These are phyloP conservation scores for Waltergamsia citrina DNA, from an alignment of 2,329 filamentous ascomycete species.

Conservation along the genomic window DNA sequence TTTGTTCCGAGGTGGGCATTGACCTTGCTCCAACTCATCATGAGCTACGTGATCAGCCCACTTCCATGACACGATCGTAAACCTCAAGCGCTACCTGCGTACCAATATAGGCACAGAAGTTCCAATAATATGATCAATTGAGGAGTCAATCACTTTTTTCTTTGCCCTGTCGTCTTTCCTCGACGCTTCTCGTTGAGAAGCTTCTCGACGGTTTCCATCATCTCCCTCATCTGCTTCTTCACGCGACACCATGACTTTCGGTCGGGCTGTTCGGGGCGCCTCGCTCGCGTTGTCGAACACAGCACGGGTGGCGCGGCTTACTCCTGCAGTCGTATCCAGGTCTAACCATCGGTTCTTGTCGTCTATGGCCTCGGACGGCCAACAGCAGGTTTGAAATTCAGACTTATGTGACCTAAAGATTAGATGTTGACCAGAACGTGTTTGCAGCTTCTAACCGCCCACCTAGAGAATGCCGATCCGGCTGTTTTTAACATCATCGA, in stretches of 20 bases:
- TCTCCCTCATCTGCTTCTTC: too few relatives aligned
- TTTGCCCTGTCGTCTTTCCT: too few relatives aligned
- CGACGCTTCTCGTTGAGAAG: too few relatives aligned
- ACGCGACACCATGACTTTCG: too few relatives aligned
- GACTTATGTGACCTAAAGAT: not conserved
- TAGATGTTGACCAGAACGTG: not conserved
- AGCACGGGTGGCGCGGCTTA: conserved; percentile 18
- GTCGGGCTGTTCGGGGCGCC: conserved; percentile 41
- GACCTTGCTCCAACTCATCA: not conserved
- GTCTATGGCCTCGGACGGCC: conserved; percentile 40
- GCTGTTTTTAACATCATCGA: conserved; percentile 82
- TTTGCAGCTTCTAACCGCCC: conserved; percentile 63
- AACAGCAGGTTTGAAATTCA: conserved; percentile 43
- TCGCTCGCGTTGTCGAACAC: conserved; percentile 35
- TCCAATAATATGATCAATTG: too few relatives aligned
- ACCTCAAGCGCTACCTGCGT: too few relatives aligned
- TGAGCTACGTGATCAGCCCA: not conserved
- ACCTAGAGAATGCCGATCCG: conserved; percentile 78
- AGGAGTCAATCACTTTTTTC: too few relatives aligned
- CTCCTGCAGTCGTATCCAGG: too few relatives aligned
- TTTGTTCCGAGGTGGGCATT: not conserved
- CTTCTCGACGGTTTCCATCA: too few relatives aligned
- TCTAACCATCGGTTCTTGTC: conserved; percentile 36
- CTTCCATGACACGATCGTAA: too few relatives aligned
- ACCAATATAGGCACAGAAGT: too few relatives aligned